These are phyloP conservation scores for Heritiera fomes DNA, from an alignment of 345 rosid genomes.

Conservation along the genomic window DNA sequence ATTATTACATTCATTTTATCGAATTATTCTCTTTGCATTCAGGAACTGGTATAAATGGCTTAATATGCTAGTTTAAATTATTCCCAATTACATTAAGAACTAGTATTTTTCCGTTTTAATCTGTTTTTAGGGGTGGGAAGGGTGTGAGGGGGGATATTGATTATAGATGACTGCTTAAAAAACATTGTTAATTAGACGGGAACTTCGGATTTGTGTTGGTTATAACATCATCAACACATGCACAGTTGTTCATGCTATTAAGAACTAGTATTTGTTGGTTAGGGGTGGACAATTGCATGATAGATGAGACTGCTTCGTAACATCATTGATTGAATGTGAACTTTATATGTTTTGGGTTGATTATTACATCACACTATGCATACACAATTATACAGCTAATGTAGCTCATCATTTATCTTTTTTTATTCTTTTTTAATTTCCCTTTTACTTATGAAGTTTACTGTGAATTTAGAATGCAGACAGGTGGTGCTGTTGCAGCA, in stretches of 20 bases:
- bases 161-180: neutral
- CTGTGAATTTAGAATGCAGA: conserved; percentile 52
- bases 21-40: neutral
- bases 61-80: neutral
- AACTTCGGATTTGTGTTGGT: neutral
- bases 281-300: neutral
- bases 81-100: neutral
- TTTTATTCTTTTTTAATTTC: neutral
- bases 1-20: neutral
- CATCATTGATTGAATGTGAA: neutral
- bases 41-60: neutral
- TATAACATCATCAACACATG: neutral
- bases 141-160: neutral
- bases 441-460: neutral
- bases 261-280: neutral
- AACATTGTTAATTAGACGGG: neutral
- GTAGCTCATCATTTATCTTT: neutral
- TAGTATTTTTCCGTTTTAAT: neutral
- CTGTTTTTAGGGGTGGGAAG: neutral
- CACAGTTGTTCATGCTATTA: neutral
- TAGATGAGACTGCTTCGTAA: neutral
- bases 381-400: neutral
- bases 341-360: neutral
- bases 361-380: neutral
- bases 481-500: conserved; percentile 61